Evolutionary conservation across 805 yeast species (phyloP).

Genomic region (Nakazawaea anatomiae): DNA sequence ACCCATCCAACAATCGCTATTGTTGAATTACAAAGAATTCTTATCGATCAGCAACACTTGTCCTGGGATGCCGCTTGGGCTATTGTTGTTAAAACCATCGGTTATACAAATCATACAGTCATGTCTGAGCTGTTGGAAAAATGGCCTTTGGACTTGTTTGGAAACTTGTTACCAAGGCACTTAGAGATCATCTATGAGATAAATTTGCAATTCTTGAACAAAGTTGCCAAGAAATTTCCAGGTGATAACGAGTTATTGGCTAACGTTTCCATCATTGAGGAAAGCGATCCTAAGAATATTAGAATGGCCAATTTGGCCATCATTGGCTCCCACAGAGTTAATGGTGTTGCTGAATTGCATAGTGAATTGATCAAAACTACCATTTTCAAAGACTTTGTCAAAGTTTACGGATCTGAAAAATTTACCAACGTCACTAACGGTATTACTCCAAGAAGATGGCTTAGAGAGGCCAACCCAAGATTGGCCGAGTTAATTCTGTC

Average conservation of each 20-base stretch:
- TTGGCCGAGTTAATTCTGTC: constrained; percentile 69
- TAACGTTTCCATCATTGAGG: constrained; percentile 83
- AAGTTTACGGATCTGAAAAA: constrained; percentile 72
- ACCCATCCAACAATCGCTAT: constrained; percentile 92
- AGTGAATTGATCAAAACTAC: constrained; percentile 87
- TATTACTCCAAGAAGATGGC: constrained; percentile 95
- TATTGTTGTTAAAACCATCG: constrained; percentile 74
- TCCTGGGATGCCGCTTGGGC: constrained; percentile 84
- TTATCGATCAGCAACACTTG: constrained; percentile 78
- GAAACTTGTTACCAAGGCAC: constrained; percentile 82
- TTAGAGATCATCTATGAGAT: constrained; percentile 85
- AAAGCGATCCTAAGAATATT: constrained; percentile 70
- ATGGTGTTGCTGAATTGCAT: constrained; percentile 94
- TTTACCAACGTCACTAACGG: constrained; percentile 93
- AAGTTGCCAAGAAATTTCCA: constrained; percentile 74
- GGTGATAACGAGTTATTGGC: constrained; percentile 57
- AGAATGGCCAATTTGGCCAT: constrained; percentile 92
- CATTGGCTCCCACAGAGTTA: constrained; percentile 87
- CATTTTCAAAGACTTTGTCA: constrained; percentile 85
- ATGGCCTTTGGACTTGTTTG: constrained; percentile 85
- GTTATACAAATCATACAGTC: constrained; percentile 93
- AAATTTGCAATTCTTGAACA: constrained; percentile 71
- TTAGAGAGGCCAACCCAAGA: constrained; percentile 86
- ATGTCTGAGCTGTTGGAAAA: constrained; percentile 93
- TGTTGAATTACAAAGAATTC: constrained; percentile 81